Base-by-base conservation (phyloP, 192 early-diverging fungal genomes). In the Podochytrium sp. region DNA sequence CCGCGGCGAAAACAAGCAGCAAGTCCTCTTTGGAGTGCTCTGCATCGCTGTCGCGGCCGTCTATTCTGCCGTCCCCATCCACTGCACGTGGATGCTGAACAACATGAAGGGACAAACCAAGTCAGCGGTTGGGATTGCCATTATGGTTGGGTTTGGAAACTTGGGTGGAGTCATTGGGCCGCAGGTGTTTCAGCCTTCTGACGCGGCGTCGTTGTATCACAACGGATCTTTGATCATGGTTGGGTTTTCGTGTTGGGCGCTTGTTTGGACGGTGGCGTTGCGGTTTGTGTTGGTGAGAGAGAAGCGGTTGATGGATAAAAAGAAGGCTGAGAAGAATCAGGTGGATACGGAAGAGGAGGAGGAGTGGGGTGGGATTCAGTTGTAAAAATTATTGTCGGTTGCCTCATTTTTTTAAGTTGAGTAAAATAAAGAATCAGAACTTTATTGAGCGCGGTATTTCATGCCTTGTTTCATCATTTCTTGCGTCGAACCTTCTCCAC, bases 51-150 rank as follows among this genome's bases (percentile, higher is more conserved):
- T 72, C 23, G 52, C 50, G 10, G 74, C 76, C 16, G 39, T 60
- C 10, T 70, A 78, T 39, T 6, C 53, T 20, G 27, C 35, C 37
- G 60, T 78, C 47, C 77, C 77, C 3, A 29, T 76, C 14, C 32
- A 29, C 27, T 59, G 71, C 34, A 16, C 38, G 29, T 78, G 77
- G 77, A 52, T 78, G 43, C 34, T 40, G 27, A 77, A 78, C 74
- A 78, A 78, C 73, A 30, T 38, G 27, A 37, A 39, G 18, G 43
- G 57, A 2, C 50, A 42, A 30, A 78, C 77, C 2, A 53, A 49
- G 1, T 34, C 32, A 1, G 77, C 74, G 7, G 66, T 53, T 29
- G 47, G 74, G 12, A 72, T 40, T 43, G 77, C 77, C 0, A 70
- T 70, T 32, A 70, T 70, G 68, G 64, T 66, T 25, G 0, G 64